Evolutionary conservation across 306 rosid species (phyloP), one percentile per base, ranked within the genome.

Genomic region (Sindora glabra): DNA sequence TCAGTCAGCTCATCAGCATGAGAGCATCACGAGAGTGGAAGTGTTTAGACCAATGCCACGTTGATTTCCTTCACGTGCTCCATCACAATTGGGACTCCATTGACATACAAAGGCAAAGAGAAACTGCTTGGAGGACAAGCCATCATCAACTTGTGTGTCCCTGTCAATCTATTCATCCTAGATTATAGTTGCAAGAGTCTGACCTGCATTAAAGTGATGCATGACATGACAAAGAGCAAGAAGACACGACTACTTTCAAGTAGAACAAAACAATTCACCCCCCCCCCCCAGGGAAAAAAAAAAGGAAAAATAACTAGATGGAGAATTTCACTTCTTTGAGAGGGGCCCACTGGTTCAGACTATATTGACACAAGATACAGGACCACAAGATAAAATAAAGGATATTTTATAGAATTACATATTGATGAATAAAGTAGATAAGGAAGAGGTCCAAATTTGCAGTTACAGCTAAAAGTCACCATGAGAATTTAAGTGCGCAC

Each of bases 51-150:
- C 44, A 39, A 8, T 34, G 71, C 48, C 12, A 69, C 47, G 21
- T 57, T 36, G 54, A 29, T 64, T 69, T 69, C 54, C 61, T 62
- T 63, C 47, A 26, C 1, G 25, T 26, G 15, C 64, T 18, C 61
- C 49, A 48, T 21, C 26, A 33, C 17, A 63, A 41, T 15, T 41
- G 50, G 3, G 3, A 10, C 40, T 39, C 49, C 37, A 17, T 18
- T 14, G 37, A 17, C 48, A 57, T n/a, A 34, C 23, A 1, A 9
- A 39, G 23, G 49, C 64, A 39, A 57, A 39, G 10, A 39, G 49
- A 39, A 57, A 37, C 37, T 57, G 37, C 25, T 38, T 1, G 47
- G 46, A 56, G 46, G 30, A 8, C 21, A 7, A 22, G 30, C 47
- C 8, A 37, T 7, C 46, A 56, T 17, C 45, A 34, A 19, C 21